These are phyloP conservation scores for Dendrocalamus sinicus DNA, from an alignment of 176 grass and related monocot species.

Conservation along the genomic window DNA sequence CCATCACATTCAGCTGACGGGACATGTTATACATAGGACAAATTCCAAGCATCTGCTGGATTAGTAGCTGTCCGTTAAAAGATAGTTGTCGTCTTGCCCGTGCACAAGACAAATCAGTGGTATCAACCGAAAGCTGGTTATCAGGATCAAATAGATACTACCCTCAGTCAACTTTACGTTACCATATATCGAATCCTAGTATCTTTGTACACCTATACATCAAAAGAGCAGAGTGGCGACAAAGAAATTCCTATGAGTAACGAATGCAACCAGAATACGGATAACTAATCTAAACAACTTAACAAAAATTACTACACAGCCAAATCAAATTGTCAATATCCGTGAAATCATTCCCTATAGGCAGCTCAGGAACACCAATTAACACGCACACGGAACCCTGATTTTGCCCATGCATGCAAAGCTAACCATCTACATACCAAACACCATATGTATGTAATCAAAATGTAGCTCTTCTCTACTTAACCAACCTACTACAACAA, in stretches of 20 bases:
- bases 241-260: not conserved
- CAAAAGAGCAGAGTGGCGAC: not conserved
- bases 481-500: not conserved
- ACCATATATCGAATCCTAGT: constrained; percentile 19
- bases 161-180: not conserved
- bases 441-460: not conserved
- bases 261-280: not conserved
- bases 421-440: not conserved
- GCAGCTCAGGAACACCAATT: constrained; percentile 17
- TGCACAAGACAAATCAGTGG: constrained; percentile 14
- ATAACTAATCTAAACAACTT: not conserved
- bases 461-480: constrained; percentile 18
- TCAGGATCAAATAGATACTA: not conserved
- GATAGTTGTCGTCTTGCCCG: not conserved
- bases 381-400: constrained; percentile 3
- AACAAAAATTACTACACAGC: not conserved
- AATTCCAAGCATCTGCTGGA: constrained; percentile 12
- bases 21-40: not conserved
- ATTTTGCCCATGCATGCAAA: constrained; percentile 9
- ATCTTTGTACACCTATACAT: not conserved
- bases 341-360: not conserved
- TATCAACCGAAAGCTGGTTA: constrained; percentile 18
- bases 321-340: constrained; percentile 24
- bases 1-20: not conserved
- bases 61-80: constrained; percentile 15